Conservation (phyloP, 441 rosid genomes). For the Rhodomyrtus psidioides region DNA sequence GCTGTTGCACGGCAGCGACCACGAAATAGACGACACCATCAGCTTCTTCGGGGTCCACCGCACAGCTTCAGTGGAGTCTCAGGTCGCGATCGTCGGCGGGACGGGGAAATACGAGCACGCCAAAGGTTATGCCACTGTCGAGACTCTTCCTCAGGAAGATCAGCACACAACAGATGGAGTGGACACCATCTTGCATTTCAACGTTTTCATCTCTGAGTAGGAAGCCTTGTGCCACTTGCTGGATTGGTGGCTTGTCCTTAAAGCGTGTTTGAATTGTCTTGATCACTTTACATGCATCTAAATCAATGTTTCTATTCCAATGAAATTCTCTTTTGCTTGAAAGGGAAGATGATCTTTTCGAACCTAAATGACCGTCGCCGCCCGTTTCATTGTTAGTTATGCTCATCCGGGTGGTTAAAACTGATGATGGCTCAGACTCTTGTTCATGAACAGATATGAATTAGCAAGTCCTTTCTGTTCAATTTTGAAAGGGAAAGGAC, state of each 20-base stretch:
- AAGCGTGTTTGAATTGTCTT: not conserved
- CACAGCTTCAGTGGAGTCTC: not conserved
- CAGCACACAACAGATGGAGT: constrained; percentile 6
- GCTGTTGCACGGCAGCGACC: constrained; percentile 17
- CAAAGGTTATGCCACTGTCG: constrained; percentile 8
- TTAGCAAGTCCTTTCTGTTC: not conserved
- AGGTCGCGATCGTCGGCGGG: not conserved
- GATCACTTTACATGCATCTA: not conserved
- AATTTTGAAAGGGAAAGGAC: not conserved
- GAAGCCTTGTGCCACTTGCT: not conserved
- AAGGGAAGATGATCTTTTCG: not conserved
- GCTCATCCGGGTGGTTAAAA: not conserved
- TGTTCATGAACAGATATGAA: not conserved
- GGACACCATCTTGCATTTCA: constrained; percentile 1
- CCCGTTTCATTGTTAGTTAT: not conserved
- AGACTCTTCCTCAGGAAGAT: not conserved
- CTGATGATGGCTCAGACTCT: not conserved
- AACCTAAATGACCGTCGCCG: not conserved
- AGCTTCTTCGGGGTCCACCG: constrained; percentile 9
- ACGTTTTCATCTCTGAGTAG: constrained; percentile 2
- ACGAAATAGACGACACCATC: constrained; percentile 1
- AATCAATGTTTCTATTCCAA: not conserved
- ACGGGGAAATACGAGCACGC: constrained; percentile 5
- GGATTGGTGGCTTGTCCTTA: not conserved
- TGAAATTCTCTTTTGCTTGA: not conserved